Percentiles rank a stretch among this genome's conserved stretches.
These are phyloP conservation scores for Ogataea nonfermentans DNA, from an alignment of 805 yeast genomes.

Conservation along the genomic window DNA sequence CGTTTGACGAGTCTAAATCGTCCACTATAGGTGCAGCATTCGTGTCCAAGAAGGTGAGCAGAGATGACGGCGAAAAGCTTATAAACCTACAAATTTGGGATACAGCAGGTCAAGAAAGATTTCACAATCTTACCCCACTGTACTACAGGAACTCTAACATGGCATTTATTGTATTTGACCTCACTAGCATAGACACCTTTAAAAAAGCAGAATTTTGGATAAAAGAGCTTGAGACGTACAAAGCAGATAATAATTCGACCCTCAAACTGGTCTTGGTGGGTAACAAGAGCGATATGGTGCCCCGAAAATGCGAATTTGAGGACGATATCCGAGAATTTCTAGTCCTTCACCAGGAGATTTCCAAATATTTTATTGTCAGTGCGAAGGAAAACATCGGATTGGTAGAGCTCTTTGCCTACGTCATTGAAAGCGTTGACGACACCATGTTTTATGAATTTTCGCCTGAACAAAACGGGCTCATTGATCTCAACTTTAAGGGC, in stretches of 20 bases:
- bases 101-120: conserved; percentile 94
- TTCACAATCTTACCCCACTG: conserved; percentile 80
- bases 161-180: conserved; percentile 86
- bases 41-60: conserved; percentile 71
- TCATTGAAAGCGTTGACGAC: conserved; percentile 31
- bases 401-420: conserved; percentile 38
- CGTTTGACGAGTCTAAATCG: conserved; percentile 77
- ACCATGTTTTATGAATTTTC: conserved; percentile 26
- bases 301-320: conserved; percentile 22
- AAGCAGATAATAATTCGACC: conserved; percentile 20
- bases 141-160: conserved; percentile 77
- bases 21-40: conserved; percentile 99
- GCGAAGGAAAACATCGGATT: conserved; percentile 74
- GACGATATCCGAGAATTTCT: conserved; percentile 25
- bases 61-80: conserved; percentile 27
- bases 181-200: conserved; percentile 54
- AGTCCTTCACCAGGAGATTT: conserved; percentile 19
- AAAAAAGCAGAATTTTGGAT: conserved; percentile 85
- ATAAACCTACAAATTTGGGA: conserved; percentile 79
- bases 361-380: conserved; percentile 46
- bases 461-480: conserved; percentile 23
- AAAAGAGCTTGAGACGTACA: conserved; percentile 57
- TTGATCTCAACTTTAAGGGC: conserved; percentile 24
- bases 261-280: conserved; percentile 62
- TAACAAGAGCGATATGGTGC: conserved; percentile 70